These are phyloP conservation scores for Sarcomyxa edulis DNA, from an alignment of 768 basidiomycete genomes.

Conservation along the genomic window DNA sequence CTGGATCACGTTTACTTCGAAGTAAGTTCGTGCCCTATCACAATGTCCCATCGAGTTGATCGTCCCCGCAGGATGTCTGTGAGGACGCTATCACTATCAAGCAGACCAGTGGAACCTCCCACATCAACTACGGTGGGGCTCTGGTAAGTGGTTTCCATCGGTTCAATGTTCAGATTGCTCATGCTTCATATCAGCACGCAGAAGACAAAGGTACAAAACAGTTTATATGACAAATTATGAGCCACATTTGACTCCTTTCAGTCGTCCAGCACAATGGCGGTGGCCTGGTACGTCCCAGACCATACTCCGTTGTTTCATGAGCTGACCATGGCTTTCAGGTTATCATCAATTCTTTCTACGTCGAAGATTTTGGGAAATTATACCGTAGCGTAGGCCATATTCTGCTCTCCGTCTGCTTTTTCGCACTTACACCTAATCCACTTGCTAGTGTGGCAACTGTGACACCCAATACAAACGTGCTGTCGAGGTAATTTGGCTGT, in stretches of 20 bases:
- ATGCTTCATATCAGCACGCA: constrained; percentile 18
- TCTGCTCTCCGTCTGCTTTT: background rate
- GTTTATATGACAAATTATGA: background rate
- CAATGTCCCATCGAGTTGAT: background rate
- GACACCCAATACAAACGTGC: constrained; percentile 22
- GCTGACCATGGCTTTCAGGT: constrained; percentile 14
- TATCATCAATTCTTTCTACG: constrained; percentile 35
- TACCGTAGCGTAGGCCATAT: constrained; percentile 29
- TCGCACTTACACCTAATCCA: background rate
- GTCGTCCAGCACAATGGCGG: constrained; percentile 34
- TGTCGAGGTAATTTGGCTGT: constrained; percentile 11
- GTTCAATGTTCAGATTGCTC: background rate
- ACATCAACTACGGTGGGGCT: constrained; percentile 32
- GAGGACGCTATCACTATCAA: constrained; percentile 37
- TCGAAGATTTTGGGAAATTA: constrained; percentile 33
- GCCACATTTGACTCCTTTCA: too few species aligned
- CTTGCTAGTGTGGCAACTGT: constrained; percentile 26
- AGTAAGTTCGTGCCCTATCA: constrained; percentile 11
- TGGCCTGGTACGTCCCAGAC: constrained; percentile 16
- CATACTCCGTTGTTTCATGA: background rate
- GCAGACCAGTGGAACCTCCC: constrained; percentile 29
- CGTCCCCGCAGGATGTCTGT: constrained; percentile 23
- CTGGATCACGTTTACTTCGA: constrained; percentile 26
- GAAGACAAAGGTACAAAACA: constrained; percentile 21
- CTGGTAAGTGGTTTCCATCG: constrained; percentile 6